Evolutionary conservation across 2,329 filamentous ascomycete genomes (phyloP).

Genomic region (Trichoderma sp.): DNA sequence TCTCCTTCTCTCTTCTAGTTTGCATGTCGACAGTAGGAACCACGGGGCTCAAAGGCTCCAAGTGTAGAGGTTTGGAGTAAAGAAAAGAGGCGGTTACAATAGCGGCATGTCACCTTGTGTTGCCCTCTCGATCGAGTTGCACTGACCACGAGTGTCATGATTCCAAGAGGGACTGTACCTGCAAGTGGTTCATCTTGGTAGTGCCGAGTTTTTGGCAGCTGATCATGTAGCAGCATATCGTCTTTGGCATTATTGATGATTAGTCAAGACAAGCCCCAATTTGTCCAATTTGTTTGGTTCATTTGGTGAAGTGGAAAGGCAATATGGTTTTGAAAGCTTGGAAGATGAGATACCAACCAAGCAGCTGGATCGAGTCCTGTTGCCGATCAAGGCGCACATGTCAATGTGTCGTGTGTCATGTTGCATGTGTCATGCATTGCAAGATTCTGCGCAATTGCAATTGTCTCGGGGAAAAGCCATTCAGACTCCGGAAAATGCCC

Average conservation of each 20-base stretch:
- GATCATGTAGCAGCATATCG: neutral
- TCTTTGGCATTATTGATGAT: neutral
- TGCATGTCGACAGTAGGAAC: neutral
- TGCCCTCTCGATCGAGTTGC: neutral
- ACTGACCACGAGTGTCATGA: neutral
- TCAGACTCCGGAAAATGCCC: neutral
- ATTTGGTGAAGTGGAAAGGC: neutral
- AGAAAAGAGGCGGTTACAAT: neutral
- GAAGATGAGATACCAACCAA: neutral
- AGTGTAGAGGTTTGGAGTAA: neutral
- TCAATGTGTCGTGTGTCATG: neutral
- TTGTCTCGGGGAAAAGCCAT: neutral
- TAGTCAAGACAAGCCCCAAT: neutral
- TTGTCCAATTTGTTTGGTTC: neutral
- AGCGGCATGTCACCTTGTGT: neutral
- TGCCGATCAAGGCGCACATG: neutral
- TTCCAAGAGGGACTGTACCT: neutral
- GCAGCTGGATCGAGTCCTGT: neutral
- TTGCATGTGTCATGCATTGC: neutral
- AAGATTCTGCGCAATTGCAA: neutral
- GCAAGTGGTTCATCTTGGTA: neutral
- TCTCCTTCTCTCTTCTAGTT: neutral
- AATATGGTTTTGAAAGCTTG: neutral
- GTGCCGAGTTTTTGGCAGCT: neutral
- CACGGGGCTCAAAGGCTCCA: neutral